These are phyloP conservation scores for Penicillium ucsense DNA, from an alignment of 495 filamentous ascomycete genomes.

Conservation along the genomic window DNA sequence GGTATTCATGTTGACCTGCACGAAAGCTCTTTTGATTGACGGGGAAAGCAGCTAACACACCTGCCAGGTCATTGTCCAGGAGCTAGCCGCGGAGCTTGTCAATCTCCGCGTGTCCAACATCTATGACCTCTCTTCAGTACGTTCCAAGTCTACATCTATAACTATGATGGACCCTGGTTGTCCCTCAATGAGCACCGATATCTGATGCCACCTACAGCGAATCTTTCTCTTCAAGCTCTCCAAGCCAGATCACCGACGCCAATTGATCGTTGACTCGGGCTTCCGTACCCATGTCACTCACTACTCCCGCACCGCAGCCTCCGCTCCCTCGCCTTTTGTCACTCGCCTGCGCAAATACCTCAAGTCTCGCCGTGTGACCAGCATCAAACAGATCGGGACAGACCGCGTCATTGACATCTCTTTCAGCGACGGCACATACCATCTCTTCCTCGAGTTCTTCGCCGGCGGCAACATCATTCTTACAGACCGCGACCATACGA, in stretches of 20 bases:
- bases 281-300: constrained; percentile 92
- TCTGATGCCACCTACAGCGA: constrained; percentile 36
- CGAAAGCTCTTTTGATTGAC: too few relatives aligned
- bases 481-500: constrained; percentile 68
- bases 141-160: not conserved
- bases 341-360: constrained; percentile 74
- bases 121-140: constrained; percentile 86
- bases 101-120: constrained; percentile 80
- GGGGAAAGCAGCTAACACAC: constrained; percentile 1
- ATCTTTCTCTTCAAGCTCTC: constrained; percentile 92
- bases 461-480: constrained; percentile 92
- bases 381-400: constrained; percentile 76
- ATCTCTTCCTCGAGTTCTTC: constrained; percentile 90
- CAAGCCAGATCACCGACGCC: constrained; percentile 75
- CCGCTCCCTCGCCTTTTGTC: constrained; percentile 76
- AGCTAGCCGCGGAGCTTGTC: constrained; percentile 67
- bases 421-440: constrained; percentile 84
- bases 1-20: constrained; percentile 29
- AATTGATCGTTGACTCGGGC: constrained; percentile 85
- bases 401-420: constrained; percentile 87
- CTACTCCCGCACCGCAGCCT: constrained; percentile 76
- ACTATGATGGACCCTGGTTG: too few relatives aligned
- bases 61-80: constrained; percentile 76
- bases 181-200: too few relatives aligned
- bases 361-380: constrained; percentile 74